Conservation (phyloP, 495 filamentous ascomycete species). For the Penicillium coprophilum region DNA sequence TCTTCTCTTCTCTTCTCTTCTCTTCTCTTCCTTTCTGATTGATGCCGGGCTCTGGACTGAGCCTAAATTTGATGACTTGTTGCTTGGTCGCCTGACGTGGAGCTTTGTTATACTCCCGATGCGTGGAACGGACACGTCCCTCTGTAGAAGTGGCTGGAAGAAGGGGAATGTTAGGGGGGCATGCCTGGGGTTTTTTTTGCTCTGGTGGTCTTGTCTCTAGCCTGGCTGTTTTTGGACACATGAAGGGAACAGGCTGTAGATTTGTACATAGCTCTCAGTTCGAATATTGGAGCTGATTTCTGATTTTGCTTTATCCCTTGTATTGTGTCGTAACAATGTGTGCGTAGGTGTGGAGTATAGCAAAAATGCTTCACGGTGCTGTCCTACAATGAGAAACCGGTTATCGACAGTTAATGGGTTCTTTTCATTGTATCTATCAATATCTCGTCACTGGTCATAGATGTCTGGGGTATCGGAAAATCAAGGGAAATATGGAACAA, state of each 20-base stretch:
- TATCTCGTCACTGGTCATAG: conserved; percentile 7
- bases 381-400: background rate
- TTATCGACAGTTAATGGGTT: background rate
- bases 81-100: conserved; percentile 5
- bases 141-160: background rate
- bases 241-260: conserved; percentile 11
- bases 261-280: conserved; percentile 33
- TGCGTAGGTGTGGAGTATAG: background rate
- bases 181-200: background rate
- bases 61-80: conserved; percentile 15
- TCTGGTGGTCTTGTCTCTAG: background rate
- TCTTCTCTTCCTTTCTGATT: conserved; percentile 14
- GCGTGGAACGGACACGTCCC: background rate
- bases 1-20: background rate
- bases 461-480: conserved; percentile 10
- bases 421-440: conserved; percentile 3
- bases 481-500: background rate
- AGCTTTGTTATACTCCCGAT: conserved; percentile 5
- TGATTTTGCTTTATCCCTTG: background rate
- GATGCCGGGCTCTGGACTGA: conserved; percentile 10
- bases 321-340: background rate
- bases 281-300: conserved; percentile 24
- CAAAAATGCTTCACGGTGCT: background rate
- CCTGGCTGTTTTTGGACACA: conserved; percentile 3
- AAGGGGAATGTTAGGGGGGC: background rate